Evolutionary conservation across 495 filamentous ascomycete genomes (phyloP).

Genomic region (Letharia lupina): DNA sequence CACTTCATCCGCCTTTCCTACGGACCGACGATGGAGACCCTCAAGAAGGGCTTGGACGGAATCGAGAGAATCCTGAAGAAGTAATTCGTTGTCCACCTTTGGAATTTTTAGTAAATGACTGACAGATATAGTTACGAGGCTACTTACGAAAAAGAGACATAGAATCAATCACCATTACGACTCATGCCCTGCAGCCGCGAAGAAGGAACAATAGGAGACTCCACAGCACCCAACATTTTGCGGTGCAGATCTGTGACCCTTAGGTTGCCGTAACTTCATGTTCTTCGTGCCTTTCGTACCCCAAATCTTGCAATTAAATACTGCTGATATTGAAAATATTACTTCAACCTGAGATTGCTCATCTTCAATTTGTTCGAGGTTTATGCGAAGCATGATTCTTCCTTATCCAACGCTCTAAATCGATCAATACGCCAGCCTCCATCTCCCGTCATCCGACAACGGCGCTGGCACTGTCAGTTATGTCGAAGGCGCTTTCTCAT

Average conservation of each 20-base stretch:
- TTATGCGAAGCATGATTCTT: not conserved
- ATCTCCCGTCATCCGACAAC: no score
- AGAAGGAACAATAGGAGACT: not conserved
- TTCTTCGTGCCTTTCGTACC: not conserved
- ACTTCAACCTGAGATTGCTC: not conserved
- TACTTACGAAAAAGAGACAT: slow-evolving; percentile 5
- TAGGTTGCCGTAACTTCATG: not conserved
- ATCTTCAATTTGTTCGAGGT: not conserved
- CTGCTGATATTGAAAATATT: not conserved
- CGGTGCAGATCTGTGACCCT: not conserved
- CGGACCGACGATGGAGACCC: slow-evolving; percentile 79
- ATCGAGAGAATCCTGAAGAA: slow-evolving; percentile 77
- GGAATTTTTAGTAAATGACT: not conserved
- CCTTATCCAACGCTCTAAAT: not conserved
- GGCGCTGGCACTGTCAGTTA: no score
- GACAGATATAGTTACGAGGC: slow-evolving; percentile 4
- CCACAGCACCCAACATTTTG: not conserved
- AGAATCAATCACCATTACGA: not conserved
- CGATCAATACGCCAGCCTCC: no score
- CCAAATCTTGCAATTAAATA: not conserved
- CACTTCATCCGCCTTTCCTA: slow-evolving; percentile 91
- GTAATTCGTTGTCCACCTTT: slow-evolving; percentile 31
- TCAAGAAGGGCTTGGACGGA: slow-evolving; percentile 77
- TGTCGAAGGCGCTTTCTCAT: no score
- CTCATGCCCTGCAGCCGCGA: not conserved